A percentile compares a stretch with the other conserved stretches of the same genome.
These are phyloP conservation scores for Phytophthora idaei DNA, from an alignment of 352 stramenopile genomes.

Conservation along the genomic window DNA sequence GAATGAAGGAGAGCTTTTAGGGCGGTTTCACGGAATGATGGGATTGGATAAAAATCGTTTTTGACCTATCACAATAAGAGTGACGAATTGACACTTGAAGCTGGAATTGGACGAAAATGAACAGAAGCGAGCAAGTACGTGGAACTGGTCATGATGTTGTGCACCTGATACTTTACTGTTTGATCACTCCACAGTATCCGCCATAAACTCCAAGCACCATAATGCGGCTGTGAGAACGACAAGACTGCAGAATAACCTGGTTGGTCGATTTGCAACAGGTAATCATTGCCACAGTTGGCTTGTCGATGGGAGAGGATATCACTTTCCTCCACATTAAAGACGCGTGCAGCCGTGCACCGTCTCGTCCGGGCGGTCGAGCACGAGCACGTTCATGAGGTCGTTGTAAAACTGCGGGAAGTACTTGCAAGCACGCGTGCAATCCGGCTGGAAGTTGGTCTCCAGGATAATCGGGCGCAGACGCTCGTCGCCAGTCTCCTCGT, in stretches of 20 bases:
- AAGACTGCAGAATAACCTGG: not conserved
- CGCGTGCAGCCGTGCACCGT: conserved; percentile 49
- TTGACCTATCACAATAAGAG: not conserved
- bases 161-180: not conserved
- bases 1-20: conserved; percentile 12
- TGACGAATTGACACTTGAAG: conserved; percentile 16
- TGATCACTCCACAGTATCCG: conserved; percentile 5
- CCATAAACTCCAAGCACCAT: not conserved
- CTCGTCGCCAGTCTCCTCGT: conserved; percentile 46
- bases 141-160: not conserved
- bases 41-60: conserved; percentile 22
- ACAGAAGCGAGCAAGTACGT: conserved; percentile 20
- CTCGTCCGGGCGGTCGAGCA: conserved; percentile 47
- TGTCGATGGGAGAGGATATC: not conserved
- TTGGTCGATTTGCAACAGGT: not conserved
- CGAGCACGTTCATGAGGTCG: conserved; percentile 61
- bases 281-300: not conserved
- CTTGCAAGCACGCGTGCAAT: conserved; percentile 60
- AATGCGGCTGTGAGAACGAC: not conserved
- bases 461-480: conserved; percentile 50
- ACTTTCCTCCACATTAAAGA: conserved; percentile 27
- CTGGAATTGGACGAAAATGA: conserved; percentile 24
- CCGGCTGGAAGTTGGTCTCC: conserved; percentile 63
- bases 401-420: conserved; percentile 64
- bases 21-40: not conserved